Evolutionary conservation across 148 eudicot genomes (phyloP).

Genomic region (Euryodendron excelsum): DNA sequence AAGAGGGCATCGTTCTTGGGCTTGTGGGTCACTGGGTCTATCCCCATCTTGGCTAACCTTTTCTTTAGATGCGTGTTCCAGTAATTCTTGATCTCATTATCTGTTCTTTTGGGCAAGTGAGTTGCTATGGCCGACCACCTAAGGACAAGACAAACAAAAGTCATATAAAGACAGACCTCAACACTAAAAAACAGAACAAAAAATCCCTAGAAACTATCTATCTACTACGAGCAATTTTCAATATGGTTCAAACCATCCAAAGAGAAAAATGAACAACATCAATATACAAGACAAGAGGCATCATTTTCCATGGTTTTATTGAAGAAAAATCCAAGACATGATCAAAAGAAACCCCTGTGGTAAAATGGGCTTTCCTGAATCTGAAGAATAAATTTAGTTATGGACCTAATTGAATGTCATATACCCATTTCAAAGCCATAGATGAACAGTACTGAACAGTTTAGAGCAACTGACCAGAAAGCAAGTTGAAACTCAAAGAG

Average conservation of each 20-base stretch:
- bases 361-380: no score
- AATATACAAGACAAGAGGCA: no score
- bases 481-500: not conserved
- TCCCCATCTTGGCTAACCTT: conserved; percentile 74
- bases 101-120: conserved; percentile 86
- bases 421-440: not conserved
- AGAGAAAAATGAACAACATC: not conserved
- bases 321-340: no score
- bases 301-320: no score
- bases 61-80: conserved; percentile 96
- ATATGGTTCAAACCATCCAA: no score
- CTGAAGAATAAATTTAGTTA: no score
- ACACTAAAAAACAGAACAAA: not conserved
- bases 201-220: not conserved
- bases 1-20: conserved; percentile 69
- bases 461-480: not conserved
- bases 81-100: conserved; percentile 88
- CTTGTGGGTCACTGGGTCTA: conserved; percentile 90
- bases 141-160: conserved; percentile 12
- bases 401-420: not conserved
- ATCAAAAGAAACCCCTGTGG: not conserved
- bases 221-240: no score
- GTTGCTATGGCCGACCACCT: conserved; percentile 99
- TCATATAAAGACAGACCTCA: not conserved
- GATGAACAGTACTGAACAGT: not conserved